Conservation (phyloP, 1,139 yeast species). For the Candida tetrigidarum region DNA sequence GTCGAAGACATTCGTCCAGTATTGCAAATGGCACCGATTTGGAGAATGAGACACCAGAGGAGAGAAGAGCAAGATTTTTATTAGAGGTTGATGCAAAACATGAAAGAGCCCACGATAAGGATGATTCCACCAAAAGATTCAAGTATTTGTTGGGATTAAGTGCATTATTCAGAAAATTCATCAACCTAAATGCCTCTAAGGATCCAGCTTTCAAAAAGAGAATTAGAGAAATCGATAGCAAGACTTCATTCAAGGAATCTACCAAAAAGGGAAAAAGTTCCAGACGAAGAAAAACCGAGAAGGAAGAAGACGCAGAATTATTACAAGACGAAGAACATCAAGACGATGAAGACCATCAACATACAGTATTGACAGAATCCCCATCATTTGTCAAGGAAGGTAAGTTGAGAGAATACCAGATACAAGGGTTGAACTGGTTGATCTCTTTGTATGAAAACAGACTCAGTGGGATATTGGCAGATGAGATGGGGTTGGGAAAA, state of each 20-base stretch:
- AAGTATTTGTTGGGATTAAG: conserved; percentile 82
- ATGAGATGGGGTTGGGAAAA: conserved; percentile 56
- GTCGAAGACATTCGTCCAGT: conserved; percentile 8
- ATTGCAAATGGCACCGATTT: conserved; percentile 1
- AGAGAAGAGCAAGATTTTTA: conserved; percentile 52
- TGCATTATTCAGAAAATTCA: conserved; percentile 86
- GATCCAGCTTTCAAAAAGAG: conserved; percentile 66
- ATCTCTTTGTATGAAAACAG: conserved; percentile 48
- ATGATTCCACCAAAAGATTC: conserved; percentile 79
- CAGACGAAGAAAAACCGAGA: conserved; percentile 71
- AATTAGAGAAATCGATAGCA: conserved; percentile 46
- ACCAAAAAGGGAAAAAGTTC: conserved; percentile 16
- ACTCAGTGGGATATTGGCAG: conserved; percentile 51
- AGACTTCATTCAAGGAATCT: conserved; percentile 30
- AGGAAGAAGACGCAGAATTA: conserved; percentile 91
- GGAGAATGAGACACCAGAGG: conserved; percentile 30
- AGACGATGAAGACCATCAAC: conserved; percentile 50
- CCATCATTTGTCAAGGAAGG: conserved; percentile 74
- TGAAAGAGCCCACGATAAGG: conserved; percentile 60
- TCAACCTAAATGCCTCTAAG: conserved; percentile 76
- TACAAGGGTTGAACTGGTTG: conserved; percentile 54
- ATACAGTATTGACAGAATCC: conserved; percentile 74
- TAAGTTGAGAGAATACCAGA: conserved; percentile 73
- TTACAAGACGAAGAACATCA: conserved; percentile 72
- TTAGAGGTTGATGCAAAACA: conserved; percentile 54